Conservation (phyloP, 257 asterid genomes). For the Penstemon eatonii region DNA sequence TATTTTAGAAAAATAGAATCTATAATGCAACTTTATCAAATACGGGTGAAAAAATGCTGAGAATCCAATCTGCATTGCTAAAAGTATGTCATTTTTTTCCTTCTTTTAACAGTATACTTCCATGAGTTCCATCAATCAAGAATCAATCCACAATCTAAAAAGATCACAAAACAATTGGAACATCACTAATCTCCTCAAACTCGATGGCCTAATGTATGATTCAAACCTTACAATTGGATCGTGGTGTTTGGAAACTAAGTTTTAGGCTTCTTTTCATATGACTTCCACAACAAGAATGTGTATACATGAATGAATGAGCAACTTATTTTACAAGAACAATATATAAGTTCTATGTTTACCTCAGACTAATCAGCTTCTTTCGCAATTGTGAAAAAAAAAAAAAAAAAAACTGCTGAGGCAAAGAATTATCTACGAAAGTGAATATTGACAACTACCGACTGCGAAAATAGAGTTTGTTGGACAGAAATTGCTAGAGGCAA, state of each 20-base stretch:
- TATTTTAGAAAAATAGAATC: no score
- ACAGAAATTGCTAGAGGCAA: conserved; percentile 88
- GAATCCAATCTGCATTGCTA: neutral
- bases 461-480: conserved; percentile 83
- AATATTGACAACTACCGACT: conserved; percentile 93
- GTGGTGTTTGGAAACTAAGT: no score
- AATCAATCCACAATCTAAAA: neutral
- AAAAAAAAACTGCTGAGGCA: neutral
- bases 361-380: conserved; percentile 21
- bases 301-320: conserved; percentile 15
- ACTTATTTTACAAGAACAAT: conserved; percentile 20
- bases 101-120: neutral
- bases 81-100: neutral
- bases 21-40: neutral
- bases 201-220: no score
- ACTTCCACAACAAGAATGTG: neutral
- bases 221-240: no score
- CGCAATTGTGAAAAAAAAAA: conserved; percentile 17
- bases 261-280: neutral
- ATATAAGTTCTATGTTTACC: conserved; percentile 7
- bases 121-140: neutral
- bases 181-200: neutral
- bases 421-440: conserved; percentile 70
- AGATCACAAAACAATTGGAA: neutral
- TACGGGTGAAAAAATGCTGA: neutral